Conservation (phyloP, 2,329 filamentous ascomycete species). For the Diaporthe capsici region DNA sequence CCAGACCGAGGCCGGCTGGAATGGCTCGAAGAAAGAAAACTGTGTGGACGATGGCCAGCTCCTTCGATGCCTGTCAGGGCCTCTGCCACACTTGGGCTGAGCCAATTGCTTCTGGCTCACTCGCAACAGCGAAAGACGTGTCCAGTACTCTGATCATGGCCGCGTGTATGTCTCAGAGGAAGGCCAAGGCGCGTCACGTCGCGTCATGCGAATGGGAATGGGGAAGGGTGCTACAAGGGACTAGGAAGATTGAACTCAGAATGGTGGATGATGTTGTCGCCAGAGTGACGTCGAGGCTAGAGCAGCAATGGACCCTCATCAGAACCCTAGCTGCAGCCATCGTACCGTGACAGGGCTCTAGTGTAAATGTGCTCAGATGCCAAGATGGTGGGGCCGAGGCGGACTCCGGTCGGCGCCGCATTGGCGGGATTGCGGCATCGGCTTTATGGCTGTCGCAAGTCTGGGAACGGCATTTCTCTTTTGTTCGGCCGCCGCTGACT, state of each 20-base stretch:
- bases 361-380: background rate
- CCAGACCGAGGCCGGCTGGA: background rate
- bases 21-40: background rate
- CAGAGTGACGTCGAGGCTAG: background rate
- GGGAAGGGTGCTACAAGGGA: background rate
- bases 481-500: slow-evolving; percentile 4
- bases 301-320: background rate
- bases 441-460: slow-evolving; percentile 33
- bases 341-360: background rate
- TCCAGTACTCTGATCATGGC: background rate
- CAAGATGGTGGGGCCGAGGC: slow-evolving; percentile 26
- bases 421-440: slow-evolving; percentile 33
- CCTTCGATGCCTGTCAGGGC: background rate
- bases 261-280: background rate
- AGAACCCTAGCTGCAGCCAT: background rate
- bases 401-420: slow-evolving; percentile 13
- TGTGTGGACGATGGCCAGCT: background rate
- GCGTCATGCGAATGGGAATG: background rate
- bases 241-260: background rate
- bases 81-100: background rate
- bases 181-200: background rate
- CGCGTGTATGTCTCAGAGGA: background rate
- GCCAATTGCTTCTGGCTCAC: background rate
- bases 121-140: too few species aligned
- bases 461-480: slow-evolving; percentile 3